phyloP scores from a whole-genome alignment of 2,329 filamentous ascomycete genomes.

The Ophioceras dolichostomum region DNA sequence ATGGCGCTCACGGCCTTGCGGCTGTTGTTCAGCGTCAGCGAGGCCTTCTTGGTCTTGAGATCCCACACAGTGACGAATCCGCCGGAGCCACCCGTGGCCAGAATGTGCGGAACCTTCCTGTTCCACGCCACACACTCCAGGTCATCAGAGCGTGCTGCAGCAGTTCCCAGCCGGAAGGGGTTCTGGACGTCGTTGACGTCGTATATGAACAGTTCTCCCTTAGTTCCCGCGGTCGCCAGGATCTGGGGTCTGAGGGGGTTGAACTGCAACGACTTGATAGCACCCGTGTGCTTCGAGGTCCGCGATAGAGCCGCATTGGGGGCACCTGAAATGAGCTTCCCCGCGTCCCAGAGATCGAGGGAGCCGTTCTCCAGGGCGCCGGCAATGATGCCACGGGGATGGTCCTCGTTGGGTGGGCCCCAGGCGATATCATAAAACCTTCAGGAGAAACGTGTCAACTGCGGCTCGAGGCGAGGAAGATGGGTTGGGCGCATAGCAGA shows the following conservation, averaged over 20 bases:
- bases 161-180: constrained; percentile 79
- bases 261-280: constrained; percentile 93
- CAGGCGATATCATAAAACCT: constrained; percentile 98
- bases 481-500: constrained; percentile 11
- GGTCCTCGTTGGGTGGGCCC: constrained; percentile 68
- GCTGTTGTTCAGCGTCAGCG: constrained; percentile 88
- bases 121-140: constrained; percentile 98
- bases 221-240: constrained; percentile 81
- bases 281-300: constrained; percentile 79
- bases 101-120: constrained; percentile 90
- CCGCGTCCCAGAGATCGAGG: constrained; percentile 87
- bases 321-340: constrained; percentile 44
- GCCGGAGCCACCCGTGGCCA: constrained; percentile 84
- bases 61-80: constrained; percentile 99
- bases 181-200: constrained; percentile 83
- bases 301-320: constrained; percentile 72
- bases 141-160: constrained; percentile 82
- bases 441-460: no score
- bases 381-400: constrained; percentile 80
- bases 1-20: constrained; percentile 91
- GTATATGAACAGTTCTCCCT: constrained; percentile 93
- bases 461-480: neutral
- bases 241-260: constrained; percentile 88
- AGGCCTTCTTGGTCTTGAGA: constrained; percentile 95
- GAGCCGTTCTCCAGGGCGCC: constrained; percentile 91